Conservation (phyloP, 148 eudicot genomes). For the Silene conica region DNA sequence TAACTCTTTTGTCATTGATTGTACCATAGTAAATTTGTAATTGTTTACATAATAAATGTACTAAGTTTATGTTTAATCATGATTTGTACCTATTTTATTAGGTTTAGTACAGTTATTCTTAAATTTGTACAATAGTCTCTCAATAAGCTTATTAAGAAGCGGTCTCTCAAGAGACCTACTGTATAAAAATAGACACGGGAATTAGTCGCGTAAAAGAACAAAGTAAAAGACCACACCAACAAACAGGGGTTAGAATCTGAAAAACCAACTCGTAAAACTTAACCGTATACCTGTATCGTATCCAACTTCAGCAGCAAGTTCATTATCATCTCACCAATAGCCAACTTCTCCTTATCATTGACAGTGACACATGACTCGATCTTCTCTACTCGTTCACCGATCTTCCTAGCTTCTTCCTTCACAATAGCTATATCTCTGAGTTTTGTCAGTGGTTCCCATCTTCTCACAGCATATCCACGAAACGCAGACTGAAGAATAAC, state of each 20-base stretch:
- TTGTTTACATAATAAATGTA: too few relatives aligned
- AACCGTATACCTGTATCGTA: slow-evolving; percentile 56
- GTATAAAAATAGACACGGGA: too few relatives aligned
- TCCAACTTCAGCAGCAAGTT: slow-evolving; percentile 61
- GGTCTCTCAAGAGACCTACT: too few relatives aligned
- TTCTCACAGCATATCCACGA: slow-evolving; percentile 67
- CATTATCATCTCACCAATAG: slow-evolving; percentile 63
- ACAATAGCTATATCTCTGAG: slow-evolving; percentile 52
- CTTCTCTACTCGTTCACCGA: slow-evolving; percentile 39
- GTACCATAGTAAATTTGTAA: too few relatives aligned
- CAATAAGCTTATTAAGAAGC: too few relatives aligned
- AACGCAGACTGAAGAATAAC: slow-evolving; percentile 52
- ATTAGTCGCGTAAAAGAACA: not conserved
- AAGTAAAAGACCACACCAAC: too few relatives aligned
- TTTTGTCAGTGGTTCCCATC: slow-evolving; percentile 61
- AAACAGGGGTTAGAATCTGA: too few relatives aligned
- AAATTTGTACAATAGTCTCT: too few relatives aligned
- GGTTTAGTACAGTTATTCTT: too few relatives aligned
- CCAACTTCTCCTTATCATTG: slow-evolving; percentile 35
- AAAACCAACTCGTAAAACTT: not conserved
- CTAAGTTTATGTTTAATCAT: too few relatives aligned
- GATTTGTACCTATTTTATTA: too few relatives aligned
- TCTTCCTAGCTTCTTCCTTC: slow-evolving; percentile 30
- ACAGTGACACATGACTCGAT: slow-evolving; percentile 28
- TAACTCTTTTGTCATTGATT: too few relatives aligned